A percentile compares a stretch with the other conserved stretches of the same genome.
phyloP scores from a whole-genome alignment of 441 rosid genomes.

The Pelargonium australe region DNA sequence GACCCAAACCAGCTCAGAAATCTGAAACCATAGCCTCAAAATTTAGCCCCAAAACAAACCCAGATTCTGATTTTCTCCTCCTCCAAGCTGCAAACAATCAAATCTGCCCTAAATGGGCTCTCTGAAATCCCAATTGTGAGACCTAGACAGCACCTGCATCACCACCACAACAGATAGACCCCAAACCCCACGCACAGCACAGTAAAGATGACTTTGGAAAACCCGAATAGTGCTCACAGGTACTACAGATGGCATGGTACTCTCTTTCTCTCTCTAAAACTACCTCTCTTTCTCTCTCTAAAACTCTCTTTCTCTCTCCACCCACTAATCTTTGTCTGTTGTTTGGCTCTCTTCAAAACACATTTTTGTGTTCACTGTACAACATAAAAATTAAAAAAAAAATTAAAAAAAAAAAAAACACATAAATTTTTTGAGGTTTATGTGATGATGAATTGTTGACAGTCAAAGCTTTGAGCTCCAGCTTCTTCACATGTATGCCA shows the following conservation, averaged over 20 bases:
- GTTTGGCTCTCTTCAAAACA: neutral
- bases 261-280: neutral
- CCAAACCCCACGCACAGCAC: conserved; percentile 16
- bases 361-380: conserved; percentile 8
- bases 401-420: too few species aligned
- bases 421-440: neutral
- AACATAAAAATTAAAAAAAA: neutral
- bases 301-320: neutral
- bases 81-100: neutral
- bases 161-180: neutral
- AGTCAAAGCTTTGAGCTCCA: conserved; percentile 7
- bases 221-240: conserved; percentile 29
- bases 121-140: neutral
- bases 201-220: conserved; percentile 25
- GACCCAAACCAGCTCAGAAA: conserved; percentile 13
- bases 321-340: conserved; percentile 10
- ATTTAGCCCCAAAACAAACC: neutral
- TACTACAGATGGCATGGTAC: conserved; percentile 29
- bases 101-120: neutral
- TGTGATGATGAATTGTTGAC: neutral
- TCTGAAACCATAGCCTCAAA: conserved; percentile 18
- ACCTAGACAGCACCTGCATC: neutral
- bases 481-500: neutral
- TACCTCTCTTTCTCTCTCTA: neutral
- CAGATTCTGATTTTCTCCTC: conserved; percentile 4